A percentile compares a stretch with the other conserved stretches of the same genome.
These are phyloP conservation scores for Geosmithia flava DNA, from an alignment of 2,329 filamentous ascomycete species.

Conservation along the genomic window DNA sequence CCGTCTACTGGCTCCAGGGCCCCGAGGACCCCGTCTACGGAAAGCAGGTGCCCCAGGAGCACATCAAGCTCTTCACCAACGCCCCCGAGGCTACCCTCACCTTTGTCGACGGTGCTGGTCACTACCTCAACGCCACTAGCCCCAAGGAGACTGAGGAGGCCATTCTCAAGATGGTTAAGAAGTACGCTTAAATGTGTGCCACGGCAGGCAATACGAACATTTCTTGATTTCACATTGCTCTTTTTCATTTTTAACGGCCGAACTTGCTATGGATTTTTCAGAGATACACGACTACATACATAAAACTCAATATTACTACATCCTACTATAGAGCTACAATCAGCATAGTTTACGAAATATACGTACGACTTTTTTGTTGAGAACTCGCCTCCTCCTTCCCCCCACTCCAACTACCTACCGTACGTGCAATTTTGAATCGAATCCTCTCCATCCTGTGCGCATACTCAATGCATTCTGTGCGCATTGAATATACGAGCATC, in stretches of 20 bases:
- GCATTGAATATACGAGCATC: too few relatives aligned
- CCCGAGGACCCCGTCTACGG: slow-evolving; percentile 68
- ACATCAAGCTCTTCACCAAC: slow-evolving; percentile 36
- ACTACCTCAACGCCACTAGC: slow-evolving; percentile 36
- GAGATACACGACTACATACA: background rate
- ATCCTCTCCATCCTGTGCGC: background rate
- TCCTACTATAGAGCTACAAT: too few relatives aligned
- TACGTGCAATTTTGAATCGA: too few relatives aligned
- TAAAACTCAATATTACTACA: too few relatives aligned
- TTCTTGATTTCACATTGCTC: background rate
- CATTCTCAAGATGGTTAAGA: slow-evolving; percentile 27
- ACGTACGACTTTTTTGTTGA: background rate
- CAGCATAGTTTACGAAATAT: background rate
- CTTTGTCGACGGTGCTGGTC: slow-evolving; percentile 29
- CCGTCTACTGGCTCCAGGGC: slow-evolving; percentile 48
- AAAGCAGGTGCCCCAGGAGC: slow-evolving; percentile 33
- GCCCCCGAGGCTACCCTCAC: slow-evolving; percentile 29
- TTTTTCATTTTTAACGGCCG: background rate
- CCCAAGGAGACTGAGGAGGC: slow-evolving; percentile 31
- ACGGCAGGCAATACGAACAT: background rate
- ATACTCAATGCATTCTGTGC: background rate
- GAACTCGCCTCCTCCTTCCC: too few relatives aligned
- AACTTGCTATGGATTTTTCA: background rate
- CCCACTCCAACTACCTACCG: too few relatives aligned
- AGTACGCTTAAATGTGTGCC: slow-evolving; percentile 13